Percentiles rank a stretch among this genome's conserved stretches.
These are phyloP conservation scores for Kockovaella imperatae DNA, from an alignment of 768 basidiomycete species.

Conservation along the genomic window DNA sequence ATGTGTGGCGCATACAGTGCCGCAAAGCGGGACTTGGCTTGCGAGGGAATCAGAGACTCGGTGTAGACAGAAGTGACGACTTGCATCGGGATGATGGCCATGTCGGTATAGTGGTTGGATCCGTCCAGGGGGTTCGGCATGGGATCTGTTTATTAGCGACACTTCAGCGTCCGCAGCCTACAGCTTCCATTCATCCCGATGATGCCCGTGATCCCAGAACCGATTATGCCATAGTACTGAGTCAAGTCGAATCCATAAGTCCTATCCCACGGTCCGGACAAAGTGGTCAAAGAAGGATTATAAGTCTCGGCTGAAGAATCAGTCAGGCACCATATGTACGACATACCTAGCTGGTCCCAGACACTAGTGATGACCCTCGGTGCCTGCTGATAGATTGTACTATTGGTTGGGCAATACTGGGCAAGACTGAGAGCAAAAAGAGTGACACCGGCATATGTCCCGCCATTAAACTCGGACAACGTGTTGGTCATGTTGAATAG, in stretches of 20 bases:
- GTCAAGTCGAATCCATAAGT: conserved; percentile 18
- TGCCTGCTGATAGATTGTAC: conserved; percentile 3
- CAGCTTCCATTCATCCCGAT: conserved; percentile 3
- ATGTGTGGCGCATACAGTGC: conserved; percentile 7
- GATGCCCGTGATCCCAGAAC: conserved; percentile 1
- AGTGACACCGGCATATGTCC: conserved; percentile 19
- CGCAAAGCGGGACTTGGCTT: conserved; percentile 1
- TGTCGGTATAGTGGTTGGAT: conserved; percentile 12
- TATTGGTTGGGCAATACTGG: conserved; percentile 9
- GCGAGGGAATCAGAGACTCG: conserved; percentile 3
- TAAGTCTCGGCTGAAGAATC: conserved; percentile 12
- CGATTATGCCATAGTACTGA: conserved; percentile 14
- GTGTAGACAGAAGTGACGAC: conserved; percentile 12
- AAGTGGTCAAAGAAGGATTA: conserved; percentile 14
- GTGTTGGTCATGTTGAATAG: conserved; percentile 11
- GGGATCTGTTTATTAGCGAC: conserved; percentile 2
- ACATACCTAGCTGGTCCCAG: conserved; percentile 10
- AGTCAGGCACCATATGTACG: not conserved
- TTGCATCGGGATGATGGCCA: conserved; percentile 13
- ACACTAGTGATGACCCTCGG: conserved; percentile 7
- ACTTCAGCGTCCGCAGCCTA: not conserved
- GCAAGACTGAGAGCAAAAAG: conserved; percentile 11
- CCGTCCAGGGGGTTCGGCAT: conserved; percentile 16
- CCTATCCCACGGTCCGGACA: conserved; percentile 19
- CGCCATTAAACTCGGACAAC: conserved; percentile 13